Evolutionary conservation across 2,329 filamentous ascomycete species (phyloP).

Genomic region (Penicillium freii): DNA sequence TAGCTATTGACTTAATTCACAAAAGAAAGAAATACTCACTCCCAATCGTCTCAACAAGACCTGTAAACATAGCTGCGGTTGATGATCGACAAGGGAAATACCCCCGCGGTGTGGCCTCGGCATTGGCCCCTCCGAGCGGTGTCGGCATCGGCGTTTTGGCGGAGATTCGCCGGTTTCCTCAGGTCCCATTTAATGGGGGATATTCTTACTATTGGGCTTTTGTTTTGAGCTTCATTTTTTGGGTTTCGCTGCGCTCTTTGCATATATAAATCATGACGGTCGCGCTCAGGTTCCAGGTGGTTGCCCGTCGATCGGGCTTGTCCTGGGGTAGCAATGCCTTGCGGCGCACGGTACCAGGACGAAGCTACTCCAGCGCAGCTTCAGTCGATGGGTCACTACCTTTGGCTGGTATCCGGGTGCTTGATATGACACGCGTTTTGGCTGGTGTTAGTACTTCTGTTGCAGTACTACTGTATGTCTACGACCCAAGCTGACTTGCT

Average conservation of each 20-base stretch:
- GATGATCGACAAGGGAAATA: constrained; percentile 18
- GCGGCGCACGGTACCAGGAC: constrained; percentile 27
- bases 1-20: constrained; percentile 19
- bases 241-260: neutral
- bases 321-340: constrained; percentile 22
- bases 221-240: neutral
- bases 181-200: constrained; percentile 11
- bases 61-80: constrained; percentile 76
- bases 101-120: constrained; percentile 21
- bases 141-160: constrained; percentile 29
- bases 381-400: constrained; percentile 56
- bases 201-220: constrained; percentile 9
- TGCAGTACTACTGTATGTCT: neutral
- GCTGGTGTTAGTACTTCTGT: constrained; percentile 68
- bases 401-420: constrained; percentile 78
- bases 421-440: constrained; percentile 95
- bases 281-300: constrained; percentile 24
- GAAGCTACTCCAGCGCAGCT: constrained; percentile 44
- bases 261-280: constrained; percentile 24
- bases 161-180: constrained; percentile 24
- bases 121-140: constrained; percentile 21
- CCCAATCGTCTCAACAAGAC: constrained; percentile 88
- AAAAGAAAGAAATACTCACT: constrained; percentile 57
- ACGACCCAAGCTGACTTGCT: constrained; percentile 13
- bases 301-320: constrained; percentile 24